Conservation (phyloP, 1,284 basidiomycete genomes). For the Pulchroboletus neoregius region DNA sequence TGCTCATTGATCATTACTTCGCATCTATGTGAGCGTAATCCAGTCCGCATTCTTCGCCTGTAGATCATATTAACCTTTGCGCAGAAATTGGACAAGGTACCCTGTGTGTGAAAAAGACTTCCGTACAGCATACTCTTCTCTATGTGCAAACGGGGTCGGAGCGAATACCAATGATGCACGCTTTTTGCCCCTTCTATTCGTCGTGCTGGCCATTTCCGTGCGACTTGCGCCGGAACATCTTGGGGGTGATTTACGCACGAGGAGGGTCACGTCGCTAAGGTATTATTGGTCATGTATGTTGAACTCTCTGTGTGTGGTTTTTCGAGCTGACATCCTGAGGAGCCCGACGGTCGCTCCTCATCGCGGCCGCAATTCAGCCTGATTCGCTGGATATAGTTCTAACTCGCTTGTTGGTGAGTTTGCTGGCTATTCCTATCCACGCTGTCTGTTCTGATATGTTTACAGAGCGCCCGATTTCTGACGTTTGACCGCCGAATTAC, state of each 20-base stretch:
- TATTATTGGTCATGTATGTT: constrained; percentile 92
- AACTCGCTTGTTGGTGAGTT: constrained; percentile 73
- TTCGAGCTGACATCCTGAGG: constrained; percentile 16
- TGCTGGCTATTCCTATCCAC: neutral
- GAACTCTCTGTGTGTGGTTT: neutral
- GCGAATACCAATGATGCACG: constrained; percentile 79
- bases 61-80: constrained; percentile 6
- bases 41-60: neutral
- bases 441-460: constrained; percentile 13
- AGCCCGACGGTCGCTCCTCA: constrained; percentile 83
- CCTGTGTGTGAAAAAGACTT: constrained; percentile 88
- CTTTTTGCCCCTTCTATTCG: constrained; percentile 88
- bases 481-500: constrained; percentile 86
- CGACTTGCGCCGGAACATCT: constrained; percentile 82
- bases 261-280: constrained; percentile 75
- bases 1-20: constrained; percentile 76
- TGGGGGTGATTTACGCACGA: constrained; percentile 70
- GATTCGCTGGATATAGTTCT: constrained; percentile 89
- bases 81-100: constrained; percentile 91
- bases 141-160: constrained; percentile 69
- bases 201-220: constrained; percentile 88
- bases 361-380: constrained; percentile 86
- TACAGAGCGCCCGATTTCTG: constrained; percentile 83
- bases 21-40: constrained; percentile 55
- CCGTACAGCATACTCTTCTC: constrained; percentile 73